Percentiles rank a stretch among this genome's conserved stretches.
Evolutionary conservation across 352 stramenopile species (phyloP).

Genomic region (Globisporangium ultimum): DNA sequence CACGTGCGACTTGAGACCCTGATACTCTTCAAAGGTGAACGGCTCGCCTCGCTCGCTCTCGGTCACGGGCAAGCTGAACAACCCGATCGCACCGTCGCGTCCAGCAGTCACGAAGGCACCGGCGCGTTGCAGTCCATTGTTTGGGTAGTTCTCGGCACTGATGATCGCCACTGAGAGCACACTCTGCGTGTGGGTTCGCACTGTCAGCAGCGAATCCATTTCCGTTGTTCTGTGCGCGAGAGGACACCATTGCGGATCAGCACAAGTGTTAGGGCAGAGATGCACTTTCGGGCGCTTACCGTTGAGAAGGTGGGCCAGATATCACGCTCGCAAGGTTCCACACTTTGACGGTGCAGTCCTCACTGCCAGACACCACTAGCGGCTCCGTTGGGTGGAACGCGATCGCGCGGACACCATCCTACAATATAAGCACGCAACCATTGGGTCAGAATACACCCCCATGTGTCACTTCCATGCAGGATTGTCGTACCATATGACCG

Average conservation of each 20-base stretch:
- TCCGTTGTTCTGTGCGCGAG: slow-evolving; percentile 43
- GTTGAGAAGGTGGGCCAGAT: slow-evolving; percentile 61
- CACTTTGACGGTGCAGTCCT: slow-evolving; percentile 83
- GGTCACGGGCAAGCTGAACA: slow-evolving; percentile 54
- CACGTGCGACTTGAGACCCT: slow-evolving; percentile 56
- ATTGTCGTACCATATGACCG: slow-evolving; percentile 65
- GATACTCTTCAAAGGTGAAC: slow-evolving; percentile 72
- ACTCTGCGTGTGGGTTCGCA: slow-evolving; percentile 69
- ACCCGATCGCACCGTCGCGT: slow-evolving; percentile 67
- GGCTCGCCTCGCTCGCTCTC: slow-evolving; percentile 72
- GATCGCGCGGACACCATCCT: slow-evolving; percentile 78
- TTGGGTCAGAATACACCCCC: not conserved
- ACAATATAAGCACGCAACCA: not conserved
- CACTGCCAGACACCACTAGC: slow-evolving; percentile 76
- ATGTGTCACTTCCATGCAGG: not conserved
- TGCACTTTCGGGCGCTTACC: slow-evolving; percentile 18
- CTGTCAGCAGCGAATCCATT: slow-evolving; percentile 72
- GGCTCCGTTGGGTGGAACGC: slow-evolving; percentile 81
- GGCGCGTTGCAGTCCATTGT: slow-evolving; percentile 35
- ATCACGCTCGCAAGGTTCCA: slow-evolving; percentile 73
- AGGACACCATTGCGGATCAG: not conserved
- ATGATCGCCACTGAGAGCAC: slow-evolving; percentile 74
- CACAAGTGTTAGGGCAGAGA: not conserved
- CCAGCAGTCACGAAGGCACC: slow-evolving; percentile 72
- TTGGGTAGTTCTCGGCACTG: slow-evolving; percentile 71